phyloP scores from a whole-genome alignment of 2,329 filamentous ascomycete species.

The Periglandula ipomoeae region DNA sequence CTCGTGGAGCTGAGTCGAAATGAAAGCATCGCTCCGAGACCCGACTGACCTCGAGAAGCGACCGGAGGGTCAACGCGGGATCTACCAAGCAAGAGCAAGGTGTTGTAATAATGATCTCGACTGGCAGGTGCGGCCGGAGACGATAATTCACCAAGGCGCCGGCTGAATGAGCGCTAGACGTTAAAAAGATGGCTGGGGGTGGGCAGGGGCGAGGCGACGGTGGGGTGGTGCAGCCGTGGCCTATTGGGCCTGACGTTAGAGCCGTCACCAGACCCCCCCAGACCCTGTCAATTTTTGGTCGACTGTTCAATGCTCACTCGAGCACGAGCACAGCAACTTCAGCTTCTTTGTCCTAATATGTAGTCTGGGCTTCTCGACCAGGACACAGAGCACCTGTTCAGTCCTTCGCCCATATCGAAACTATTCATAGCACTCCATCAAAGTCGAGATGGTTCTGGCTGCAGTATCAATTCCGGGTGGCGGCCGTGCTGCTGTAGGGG shows the following conservation, averaged over 20 bases:
- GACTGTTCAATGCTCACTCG: neutral
- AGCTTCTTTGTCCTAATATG: too few relatives aligned
- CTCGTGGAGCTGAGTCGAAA: neutral
- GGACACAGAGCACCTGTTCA: neutral
- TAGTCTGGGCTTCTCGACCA: too few relatives aligned
- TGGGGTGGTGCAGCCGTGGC: neutral
- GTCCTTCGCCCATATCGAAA: too few relatives aligned
- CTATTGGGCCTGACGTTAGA: conserved; percentile 1
- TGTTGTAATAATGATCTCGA: neutral
- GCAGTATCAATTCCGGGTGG: too few relatives aligned
- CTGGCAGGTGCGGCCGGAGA: neutral
- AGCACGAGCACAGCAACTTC: too few relatives aligned
- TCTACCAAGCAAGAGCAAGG: neutral
- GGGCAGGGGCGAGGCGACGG: conserved; percentile 1
- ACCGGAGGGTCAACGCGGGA: neutral
- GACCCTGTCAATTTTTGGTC: neutral
- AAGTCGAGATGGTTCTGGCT: too few relatives aligned
- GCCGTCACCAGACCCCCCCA: conserved; percentile 8
- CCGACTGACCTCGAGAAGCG: too few relatives aligned
- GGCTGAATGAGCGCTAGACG: neutral
- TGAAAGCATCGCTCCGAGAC: neutral
- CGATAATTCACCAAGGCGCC: neutral
- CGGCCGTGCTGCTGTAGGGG: too few relatives aligned
- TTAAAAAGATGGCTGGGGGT: conserved; percentile 7
- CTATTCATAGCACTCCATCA: too few relatives aligned